These are phyloP conservation scores for Cucurbita moschata DNA, from an alignment of 306 rosid genomes.

Conservation along the genomic window DNA sequence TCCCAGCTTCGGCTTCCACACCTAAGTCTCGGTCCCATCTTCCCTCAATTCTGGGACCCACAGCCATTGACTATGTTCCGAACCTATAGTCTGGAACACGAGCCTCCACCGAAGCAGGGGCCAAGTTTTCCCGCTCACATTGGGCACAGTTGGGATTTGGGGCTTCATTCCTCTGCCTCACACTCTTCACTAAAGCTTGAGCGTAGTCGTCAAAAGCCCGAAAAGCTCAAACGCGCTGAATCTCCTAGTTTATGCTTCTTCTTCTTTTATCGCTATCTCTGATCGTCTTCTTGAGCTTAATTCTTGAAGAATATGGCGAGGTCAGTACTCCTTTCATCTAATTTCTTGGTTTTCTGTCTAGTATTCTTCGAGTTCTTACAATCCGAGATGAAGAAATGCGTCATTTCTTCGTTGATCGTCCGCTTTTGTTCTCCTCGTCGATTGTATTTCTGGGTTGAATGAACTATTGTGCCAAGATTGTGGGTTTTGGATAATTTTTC, in stretches of 20 bases:
- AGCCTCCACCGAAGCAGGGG: slow-evolving; percentile 12
- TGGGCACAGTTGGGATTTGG: neutral
- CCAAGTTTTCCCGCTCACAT: slow-evolving; percentile 57
- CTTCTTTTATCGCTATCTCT: neutral
- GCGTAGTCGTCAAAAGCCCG: slow-evolving; percentile 15
- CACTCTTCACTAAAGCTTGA: slow-evolving; percentile 3
- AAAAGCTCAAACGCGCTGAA: slow-evolving; percentile 5
- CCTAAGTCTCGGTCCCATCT: slow-evolving; percentile 12
- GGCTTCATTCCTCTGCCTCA: neutral
- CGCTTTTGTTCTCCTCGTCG: neutral
- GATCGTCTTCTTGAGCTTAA: neutral
- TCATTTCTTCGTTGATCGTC: neutral
- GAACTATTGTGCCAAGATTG: neutral
- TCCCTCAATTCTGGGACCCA: slow-evolving; percentile 23
- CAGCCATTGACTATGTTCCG: neutral
- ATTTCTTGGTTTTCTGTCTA: neutral
- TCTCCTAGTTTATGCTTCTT: neutral
- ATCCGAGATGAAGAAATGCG: neutral
- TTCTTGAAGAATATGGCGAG: neutral
- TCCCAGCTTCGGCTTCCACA: slow-evolving; percentile 11
- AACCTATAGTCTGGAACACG: slow-evolving; percentile 11
- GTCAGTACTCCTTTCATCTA: neutral
- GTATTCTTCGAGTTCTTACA: neutral
- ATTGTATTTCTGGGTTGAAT: neutral
- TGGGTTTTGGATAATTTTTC: neutral